These are phyloP conservation scores for Achaetomiella virescens DNA, from an alignment of 495 filamentous ascomycete genomes.

Conservation along the genomic window DNA sequence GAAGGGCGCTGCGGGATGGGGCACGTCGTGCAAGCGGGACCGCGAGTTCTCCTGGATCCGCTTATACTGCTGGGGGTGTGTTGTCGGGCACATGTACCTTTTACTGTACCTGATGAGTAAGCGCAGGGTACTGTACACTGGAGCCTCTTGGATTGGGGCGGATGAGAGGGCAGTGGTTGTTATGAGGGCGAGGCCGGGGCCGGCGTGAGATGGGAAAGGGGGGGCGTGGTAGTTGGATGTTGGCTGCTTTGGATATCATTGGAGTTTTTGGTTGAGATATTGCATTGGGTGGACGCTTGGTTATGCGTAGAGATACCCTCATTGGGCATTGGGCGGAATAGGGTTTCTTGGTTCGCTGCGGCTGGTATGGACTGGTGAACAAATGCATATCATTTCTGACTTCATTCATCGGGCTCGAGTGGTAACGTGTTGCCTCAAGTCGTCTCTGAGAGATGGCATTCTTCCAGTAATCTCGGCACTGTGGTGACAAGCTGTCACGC, in stretches of 20 bases:
- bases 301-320: background rate
- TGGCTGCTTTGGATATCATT: background rate
- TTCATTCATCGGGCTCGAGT: no score
- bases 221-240: background rate
- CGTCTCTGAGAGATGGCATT: no score
- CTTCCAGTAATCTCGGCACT: no score
- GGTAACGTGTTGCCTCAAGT: no score
- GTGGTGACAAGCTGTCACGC: no score
- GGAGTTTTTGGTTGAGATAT: background rate
- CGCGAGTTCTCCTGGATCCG: constrained; percentile 36
- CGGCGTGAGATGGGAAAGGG: background rate
- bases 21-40: constrained; percentile 45
- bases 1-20: constrained; percentile 60
- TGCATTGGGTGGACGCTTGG: background rate
- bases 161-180: constrained; percentile 44
- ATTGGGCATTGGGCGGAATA: constrained; percentile 5
- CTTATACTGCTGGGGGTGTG: constrained; percentile 62
- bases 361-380: no score
- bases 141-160: constrained; percentile 53
- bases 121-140: constrained; percentile 47
- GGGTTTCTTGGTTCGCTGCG: background rate
- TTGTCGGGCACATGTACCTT: constrained; percentile 57
- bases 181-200: constrained; percentile 27
- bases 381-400: no score
- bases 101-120: constrained; percentile 59